Conservation (phyloP, 2,329 filamentous ascomycete species). For the Trichocomaceae sp. region DNA sequence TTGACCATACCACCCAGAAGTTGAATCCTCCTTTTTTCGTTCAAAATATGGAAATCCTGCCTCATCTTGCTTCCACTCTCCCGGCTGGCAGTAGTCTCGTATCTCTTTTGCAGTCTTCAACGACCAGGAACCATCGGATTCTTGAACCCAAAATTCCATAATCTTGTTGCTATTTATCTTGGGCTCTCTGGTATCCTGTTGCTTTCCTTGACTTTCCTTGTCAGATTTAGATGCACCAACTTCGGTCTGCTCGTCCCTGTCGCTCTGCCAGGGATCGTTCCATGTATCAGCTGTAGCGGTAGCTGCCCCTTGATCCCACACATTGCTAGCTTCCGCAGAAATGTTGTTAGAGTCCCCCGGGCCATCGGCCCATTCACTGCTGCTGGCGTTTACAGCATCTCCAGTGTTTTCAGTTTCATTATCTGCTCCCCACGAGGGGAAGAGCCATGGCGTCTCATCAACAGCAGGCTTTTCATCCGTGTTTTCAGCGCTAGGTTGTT, state of each 20-base stretch:
- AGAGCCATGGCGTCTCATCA: too few relatives aligned
- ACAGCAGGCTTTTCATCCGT: background rate
- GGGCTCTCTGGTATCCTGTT: background rate
- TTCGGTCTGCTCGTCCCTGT: too few relatives aligned
- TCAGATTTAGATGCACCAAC: background rate
- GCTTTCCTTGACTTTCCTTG: background rate
- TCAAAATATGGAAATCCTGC: slow-evolving; percentile 6
- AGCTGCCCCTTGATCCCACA: background rate
- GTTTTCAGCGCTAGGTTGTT: background rate
- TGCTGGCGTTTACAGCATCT: background rate
- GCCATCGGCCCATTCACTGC: background rate
- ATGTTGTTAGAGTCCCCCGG: background rate
- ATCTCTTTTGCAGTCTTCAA: slow-evolving; percentile 27
- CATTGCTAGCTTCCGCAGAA: background rate
- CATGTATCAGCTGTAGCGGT: background rate
- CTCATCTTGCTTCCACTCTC: slow-evolving; percentile 19
- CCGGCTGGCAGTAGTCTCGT: slow-evolving; percentile 24
- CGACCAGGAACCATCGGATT: slow-evolving; percentile 29
- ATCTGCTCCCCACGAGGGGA: too few relatives aligned
- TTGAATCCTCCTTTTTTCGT: background rate
- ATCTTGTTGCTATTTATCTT: background rate
- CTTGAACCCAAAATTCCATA: slow-evolving; percentile 28
- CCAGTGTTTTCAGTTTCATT: too few relatives aligned
- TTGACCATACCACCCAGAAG: background rate
- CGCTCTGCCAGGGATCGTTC: background rate